Base-by-base conservation (phyloP, 495 filamentous ascomycete genomes). In the Aspergillus funiculosus region DNA sequence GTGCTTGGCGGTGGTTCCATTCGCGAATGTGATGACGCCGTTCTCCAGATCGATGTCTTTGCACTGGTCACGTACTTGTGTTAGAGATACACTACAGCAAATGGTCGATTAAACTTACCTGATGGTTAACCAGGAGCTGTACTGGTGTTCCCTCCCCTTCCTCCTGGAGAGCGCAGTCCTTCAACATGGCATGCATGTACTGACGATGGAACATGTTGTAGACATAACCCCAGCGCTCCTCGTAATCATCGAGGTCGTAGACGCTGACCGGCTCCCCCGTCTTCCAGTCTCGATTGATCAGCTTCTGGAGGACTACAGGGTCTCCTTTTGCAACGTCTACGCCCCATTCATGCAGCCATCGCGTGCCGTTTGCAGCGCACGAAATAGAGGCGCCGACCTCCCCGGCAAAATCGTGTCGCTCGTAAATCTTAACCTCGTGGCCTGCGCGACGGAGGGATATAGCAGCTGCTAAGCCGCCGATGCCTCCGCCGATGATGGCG, bases 391-490 rank as follows among this genome's bases (percentile, higher is more conserved):
- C 68, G 1, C 68, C 68, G 0, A 72, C 67, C 46, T 72, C 68
- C 0, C 68, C 68, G 5, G 58, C 64, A 19, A 61, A 72, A 49
- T 72, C 67, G 3, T 61, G 54, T 20, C 57, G 61, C 31, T 72
- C 68, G 42, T 72, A 68, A 37, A 68, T 71, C 10, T 66, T 73
- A 10, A 86, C 82, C 3, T 63, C 52, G 54, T 85, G 81, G 26
- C 82, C 83, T n/a, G 80, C 74, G 18, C 83, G 75, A 8, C 73
- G 71, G 19, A 80, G 67, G 7, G 81, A 67, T 48, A 86, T 82
- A 1, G 81, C 79, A 2, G 76, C 75, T 7, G 76, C 75, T 35
- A 89, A 68, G 5, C 84, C 84, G n/a, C 80, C 80, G 24, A 87
- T 77, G 13, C 83, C 83, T 6, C 80, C 83, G 13, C 83, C 83